These are phyloP conservation scores for Spathaspora sp. DNA, from an alignment of 805 yeast species.

Conservation along the genomic window DNA sequence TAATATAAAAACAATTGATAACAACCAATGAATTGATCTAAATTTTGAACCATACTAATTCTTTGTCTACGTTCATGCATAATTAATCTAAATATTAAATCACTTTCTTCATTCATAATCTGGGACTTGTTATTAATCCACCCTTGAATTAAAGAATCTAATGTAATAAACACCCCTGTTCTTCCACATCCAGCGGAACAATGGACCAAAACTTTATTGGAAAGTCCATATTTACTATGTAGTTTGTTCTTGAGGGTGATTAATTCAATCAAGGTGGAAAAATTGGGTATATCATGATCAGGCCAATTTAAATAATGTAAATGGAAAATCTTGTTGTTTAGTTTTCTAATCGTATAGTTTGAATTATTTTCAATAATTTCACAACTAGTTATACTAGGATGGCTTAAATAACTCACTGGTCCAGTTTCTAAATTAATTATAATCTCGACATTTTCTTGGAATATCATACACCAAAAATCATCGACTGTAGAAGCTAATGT, in stretches of 20 bases:
- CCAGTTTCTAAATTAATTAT: conserved; percentile 17
- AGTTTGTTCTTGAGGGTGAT: conserved; percentile 26
- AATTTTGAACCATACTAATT: conserved; percentile 79
- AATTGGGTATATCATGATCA: conserved; percentile 42
- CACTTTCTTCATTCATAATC: conserved; percentile 25
- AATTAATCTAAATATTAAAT: conserved; percentile 60
- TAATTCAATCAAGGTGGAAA: conserved; percentile 27
- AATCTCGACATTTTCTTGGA: conserved; percentile 29
- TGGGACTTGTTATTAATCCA: conserved; percentile 10
- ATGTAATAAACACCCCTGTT: conserved; percentile 49
- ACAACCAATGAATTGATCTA: conserved; percentile 70
- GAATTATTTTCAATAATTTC: conserved; percentile 8
- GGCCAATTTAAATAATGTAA: conserved; percentile 45
- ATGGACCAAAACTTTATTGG: conserved; percentile 35
- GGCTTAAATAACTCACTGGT: conserved; percentile 1
- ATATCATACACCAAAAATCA: conserved; percentile 41
- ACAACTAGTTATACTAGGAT: conserved; percentile 1
- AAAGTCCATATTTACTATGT: conserved; percentile 3
- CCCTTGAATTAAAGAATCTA: conserved; percentile 37
- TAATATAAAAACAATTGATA: conserved; percentile 54
- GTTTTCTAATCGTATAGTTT: conserved; percentile 14
- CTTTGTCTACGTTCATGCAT: conserved; percentile 69
- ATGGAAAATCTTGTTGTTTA: conserved; percentile 26
- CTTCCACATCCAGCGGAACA: conserved; percentile 64
- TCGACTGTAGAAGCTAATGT: conserved; percentile 39